Evolutionary conservation across 495 filamentous ascomycete species (phyloP).

Genomic region (Lepraria neglecta): DNA sequence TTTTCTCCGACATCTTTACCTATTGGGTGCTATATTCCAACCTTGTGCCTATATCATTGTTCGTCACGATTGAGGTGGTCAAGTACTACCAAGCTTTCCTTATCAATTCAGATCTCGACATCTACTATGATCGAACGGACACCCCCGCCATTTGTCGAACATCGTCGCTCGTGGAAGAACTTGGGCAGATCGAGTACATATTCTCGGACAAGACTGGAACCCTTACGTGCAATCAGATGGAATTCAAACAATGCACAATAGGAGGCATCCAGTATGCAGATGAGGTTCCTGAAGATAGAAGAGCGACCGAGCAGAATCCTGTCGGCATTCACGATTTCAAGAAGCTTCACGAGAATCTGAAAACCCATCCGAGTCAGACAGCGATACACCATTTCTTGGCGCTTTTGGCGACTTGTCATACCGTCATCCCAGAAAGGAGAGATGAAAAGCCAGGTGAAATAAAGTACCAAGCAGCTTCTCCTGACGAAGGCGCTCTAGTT

Average conservation of each 20-base stretch:
- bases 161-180: slow-evolving; percentile 91
- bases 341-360: slow-evolving; percentile 64
- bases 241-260: slow-evolving; percentile 92
- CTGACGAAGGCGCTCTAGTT: slow-evolving; percentile 93
- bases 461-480: slow-evolving; percentile 97
- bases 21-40: slow-evolving; percentile 99
- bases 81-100: slow-evolving; percentile 97
- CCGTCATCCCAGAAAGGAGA: slow-evolving; percentile 86
- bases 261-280: slow-evolving; percentile 90
- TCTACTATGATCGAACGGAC: slow-evolving; percentile 93
- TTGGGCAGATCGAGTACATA: slow-evolving; percentile 97
- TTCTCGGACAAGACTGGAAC: slow-evolving; percentile 99
- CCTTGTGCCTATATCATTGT: slow-evolving; percentile 92
- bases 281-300: slow-evolving; percentile 85
- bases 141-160: slow-evolving; percentile 94
- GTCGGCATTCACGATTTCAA: slow-evolving; percentile 86
- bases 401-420: slow-evolving; percentile 87
- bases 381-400: slow-evolving; percentile 86
- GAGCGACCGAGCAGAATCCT: slow-evolving; percentile 65
- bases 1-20: slow-evolving; percentile 91
- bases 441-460: slow-evolving; percentile 71
- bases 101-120: slow-evolving; percentile 95
- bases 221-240: slow-evolving; percentile 98
- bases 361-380: slow-evolving; percentile 57
- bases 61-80: slow-evolving; percentile 96